Evolutionary conservation across 116 monocot genomes (phyloP).

Genomic region (Iris pallida): DNA sequence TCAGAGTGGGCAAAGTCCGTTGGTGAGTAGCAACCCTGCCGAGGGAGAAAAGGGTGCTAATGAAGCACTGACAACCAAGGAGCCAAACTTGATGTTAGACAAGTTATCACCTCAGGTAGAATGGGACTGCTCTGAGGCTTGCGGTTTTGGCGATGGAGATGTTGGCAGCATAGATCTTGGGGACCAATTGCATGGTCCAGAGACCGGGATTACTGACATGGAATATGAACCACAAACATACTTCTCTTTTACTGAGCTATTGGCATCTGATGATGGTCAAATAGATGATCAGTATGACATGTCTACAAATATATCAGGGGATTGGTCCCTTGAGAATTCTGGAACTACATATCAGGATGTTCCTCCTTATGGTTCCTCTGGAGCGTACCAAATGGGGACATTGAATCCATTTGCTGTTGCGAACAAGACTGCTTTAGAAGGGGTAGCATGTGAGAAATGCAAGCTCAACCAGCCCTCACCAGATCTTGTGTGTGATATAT

Average conservation of each 20-base stretch:
- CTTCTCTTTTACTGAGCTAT: conserved; percentile 74
- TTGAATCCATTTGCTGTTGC: neutral
- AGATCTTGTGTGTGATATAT: conserved; percentile 48
- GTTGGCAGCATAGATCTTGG: neutral
- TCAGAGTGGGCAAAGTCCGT: conserved; percentile 7
- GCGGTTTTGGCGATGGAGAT: conserved; percentile 5
- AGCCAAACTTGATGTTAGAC: conserved; percentile 12
- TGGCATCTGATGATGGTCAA: conserved; percentile 49
- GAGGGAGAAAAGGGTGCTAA: conserved; percentile 1
- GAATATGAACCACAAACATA: conserved; percentile 89
- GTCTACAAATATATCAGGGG: conserved; percentile 4
- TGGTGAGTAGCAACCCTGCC: conserved; percentile 5
- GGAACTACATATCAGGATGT: neutral
- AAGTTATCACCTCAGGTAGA: conserved; percentile 17
- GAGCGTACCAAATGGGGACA: neutral
- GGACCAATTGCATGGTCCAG: conserved; percentile 10
- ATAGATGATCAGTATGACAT: conserved; percentile 22
- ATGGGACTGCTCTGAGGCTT: conserved; percentile 24
- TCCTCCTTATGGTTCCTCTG: neutral
- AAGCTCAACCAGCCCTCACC: conserved; percentile 34
- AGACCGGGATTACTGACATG: conserved; percentile 15
- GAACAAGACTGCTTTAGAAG: conserved; percentile 1
- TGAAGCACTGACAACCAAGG: conserved; percentile 5
- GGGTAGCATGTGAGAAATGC: conserved; percentile 40
- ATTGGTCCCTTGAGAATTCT: conserved; percentile 6